Base-by-base conservation (phyloP, 2,329 filamentous ascomycete species). In the Alternaria brassicae region DNA sequence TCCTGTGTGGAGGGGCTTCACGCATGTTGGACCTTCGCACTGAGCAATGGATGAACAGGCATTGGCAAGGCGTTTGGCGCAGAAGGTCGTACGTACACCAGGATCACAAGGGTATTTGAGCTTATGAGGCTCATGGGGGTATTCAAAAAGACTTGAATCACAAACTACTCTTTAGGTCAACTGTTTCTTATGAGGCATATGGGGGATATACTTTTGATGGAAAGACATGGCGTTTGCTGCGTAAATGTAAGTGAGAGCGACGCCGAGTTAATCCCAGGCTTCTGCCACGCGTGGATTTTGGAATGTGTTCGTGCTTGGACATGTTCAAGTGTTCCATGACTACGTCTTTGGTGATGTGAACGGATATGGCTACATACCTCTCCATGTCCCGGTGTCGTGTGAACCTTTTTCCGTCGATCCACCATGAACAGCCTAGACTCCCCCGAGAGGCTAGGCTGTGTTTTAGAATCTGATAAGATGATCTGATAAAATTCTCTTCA, bases 11-110 rank as follows among this genome's bases (percentile, higher is more conserved):
- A 21, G 15, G 9, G 17, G 21, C 37, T 13, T 40, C 9, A 36
- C 63, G 19, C 19, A 36, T 34, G 23, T 40, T 40, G 19, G 17
- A 12, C 37, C 17, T 21, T 39, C 9, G 17, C 37, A 39, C 37
- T 21, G 28, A 23, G 28, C 44, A 32, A 17, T 6, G 13, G 13
- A 4, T 19, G 17, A 32, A 47, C 25, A 8, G 30, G 28, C 44
- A 48, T 48, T 48, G 44, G 30, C 19, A 48, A 48, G 44, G 44
- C 44, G 44, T 48, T 48, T 48, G 44, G 44, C 44, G 44, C 19
- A n/a, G 44, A 19, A 36, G 32, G 28, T 21, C 30, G 44, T 48
- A 48, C 30, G 44, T 48, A 48, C 36, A 48, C 44, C 28, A 48
- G 37, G 19, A 23, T 15, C 15, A 40, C 19, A 15, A 12, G 6